phyloP scores from a whole-genome alignment of 2,329 filamentous ascomycete species.

The Fusarium sp. region DNA sequence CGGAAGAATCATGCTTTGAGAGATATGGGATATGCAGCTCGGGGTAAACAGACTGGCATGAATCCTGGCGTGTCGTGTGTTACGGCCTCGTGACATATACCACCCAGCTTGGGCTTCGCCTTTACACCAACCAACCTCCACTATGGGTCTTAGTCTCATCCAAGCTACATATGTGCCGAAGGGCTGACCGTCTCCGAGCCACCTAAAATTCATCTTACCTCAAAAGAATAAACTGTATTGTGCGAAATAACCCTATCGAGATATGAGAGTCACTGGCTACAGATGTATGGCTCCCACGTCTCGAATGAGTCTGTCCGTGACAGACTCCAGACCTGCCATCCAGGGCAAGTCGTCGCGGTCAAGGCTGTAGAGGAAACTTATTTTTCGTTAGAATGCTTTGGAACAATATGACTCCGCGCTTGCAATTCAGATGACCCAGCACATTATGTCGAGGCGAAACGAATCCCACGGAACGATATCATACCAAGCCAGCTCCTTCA shows the following conservation, averaged over 20 bases:
- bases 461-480: neutral
- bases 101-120: neutral
- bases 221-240: neutral
- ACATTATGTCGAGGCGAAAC: neutral
- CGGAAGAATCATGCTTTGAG: neutral
- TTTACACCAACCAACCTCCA: slow-evolving; percentile 1
- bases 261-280: neutral
- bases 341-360: neutral
- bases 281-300: neutral
- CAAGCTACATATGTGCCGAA: neutral
- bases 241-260: slow-evolving; percentile 1
- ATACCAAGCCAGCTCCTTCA: neutral
- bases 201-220: neutral
- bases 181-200: neutral
- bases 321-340: neutral
- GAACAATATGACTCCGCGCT: neutral
- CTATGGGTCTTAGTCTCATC: neutral
- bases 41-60: neutral
- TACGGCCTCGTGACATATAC: slow-evolving; percentile 4
- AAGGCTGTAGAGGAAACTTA: neutral
- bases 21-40: neutral
- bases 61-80: neutral
- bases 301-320: neutral
- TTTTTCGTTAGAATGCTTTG: neutral
- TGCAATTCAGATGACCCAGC: neutral